phyloP scores from a whole-genome alignment of 2,329 filamentous ascomycete genomes.

The Aspergillus jensenii region DNA sequence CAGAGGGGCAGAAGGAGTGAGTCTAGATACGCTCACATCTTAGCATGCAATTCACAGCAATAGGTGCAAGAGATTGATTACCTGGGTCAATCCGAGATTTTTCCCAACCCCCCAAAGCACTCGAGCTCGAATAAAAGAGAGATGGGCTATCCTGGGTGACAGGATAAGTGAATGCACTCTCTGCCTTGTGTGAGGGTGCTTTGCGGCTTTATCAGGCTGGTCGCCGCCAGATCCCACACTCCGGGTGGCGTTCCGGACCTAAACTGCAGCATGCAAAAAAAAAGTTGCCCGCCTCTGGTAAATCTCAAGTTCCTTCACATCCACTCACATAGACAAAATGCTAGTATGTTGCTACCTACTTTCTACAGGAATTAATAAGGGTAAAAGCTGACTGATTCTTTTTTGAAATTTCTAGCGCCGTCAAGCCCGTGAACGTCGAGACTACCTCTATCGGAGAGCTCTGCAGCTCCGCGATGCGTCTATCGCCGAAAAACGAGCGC shows the following conservation, averaged over 20 bases:
- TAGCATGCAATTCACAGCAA: conserved; percentile 7
- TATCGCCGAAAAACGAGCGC: conserved; percentile 85
- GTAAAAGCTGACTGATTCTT: neutral
- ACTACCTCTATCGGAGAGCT: conserved; percentile 89
- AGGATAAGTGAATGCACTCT: conserved; percentile 15
- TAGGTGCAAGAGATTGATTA: conserved; percentile 11
- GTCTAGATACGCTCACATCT: conserved; percentile 14
- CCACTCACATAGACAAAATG: conserved; percentile 26
- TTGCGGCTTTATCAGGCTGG: conserved; percentile 21
- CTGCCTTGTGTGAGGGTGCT: conserved; percentile 10
- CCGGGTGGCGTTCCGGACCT: conserved; percentile 25
- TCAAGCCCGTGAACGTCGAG: conserved; percentile 75
- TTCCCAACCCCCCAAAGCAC: conserved; percentile 24
- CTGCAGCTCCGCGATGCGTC: conserved; percentile 86
- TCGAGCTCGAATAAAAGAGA: conserved; percentile 22
- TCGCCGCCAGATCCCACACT: conserved; percentile 33
- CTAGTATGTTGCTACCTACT: conserved; percentile 24
- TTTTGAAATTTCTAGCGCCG: conserved; percentile 50
- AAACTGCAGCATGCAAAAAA: conserved; percentile 34
- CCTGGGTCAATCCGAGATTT: conserved; percentile 13
- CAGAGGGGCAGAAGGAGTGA: conserved; percentile 33
- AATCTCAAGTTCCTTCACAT: conserved; percentile 9
- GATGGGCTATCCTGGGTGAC: conserved; percentile 15
- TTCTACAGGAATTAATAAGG: neutral
- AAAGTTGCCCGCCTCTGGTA: conserved; percentile 33